Conservation (phyloP, 2,329 filamentous ascomycete species). For the Venturia carpophila region DNA sequence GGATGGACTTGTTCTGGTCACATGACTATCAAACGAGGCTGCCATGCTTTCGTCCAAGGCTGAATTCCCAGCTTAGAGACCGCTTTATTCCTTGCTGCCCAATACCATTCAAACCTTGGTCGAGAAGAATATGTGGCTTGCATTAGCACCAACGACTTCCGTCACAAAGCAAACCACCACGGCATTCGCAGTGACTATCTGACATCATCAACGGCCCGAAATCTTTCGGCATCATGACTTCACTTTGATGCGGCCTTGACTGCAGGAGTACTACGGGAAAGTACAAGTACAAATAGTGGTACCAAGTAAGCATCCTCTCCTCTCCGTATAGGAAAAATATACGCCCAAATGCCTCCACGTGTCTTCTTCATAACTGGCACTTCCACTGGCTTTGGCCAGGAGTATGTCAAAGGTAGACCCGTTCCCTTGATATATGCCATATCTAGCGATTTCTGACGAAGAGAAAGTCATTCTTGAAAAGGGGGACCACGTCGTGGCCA, state of each 20-base stretch:
- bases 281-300: neutral
- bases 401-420: conserved; percentile 32
- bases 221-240: conserved; percentile 10
- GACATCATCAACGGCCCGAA: conserved; percentile 9
- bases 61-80: too few species aligned
- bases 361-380: conserved; percentile 43
- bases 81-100: neutral
- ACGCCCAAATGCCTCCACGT: conserved; percentile 32
- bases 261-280: neutral
- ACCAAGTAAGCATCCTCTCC: neutral
- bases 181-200: neutral
- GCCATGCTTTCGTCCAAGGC: too few species aligned
- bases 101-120: neutral
- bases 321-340: neutral
- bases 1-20: too few species aligned
- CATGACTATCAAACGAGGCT: too few species aligned
- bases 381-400: conserved; percentile 40
- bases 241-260: neutral
- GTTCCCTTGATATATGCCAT: neutral
- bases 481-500: conserved; percentile 40
- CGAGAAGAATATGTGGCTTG: neutral
- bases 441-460: neutral
- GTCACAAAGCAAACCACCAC: neutral
- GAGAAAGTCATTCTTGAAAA: conserved; percentile 30
- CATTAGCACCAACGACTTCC: neutral